Evolutionary conservation across 371 early-diverging fungal species (phyloP).

Genomic region (Mucor racemosus): DNA sequence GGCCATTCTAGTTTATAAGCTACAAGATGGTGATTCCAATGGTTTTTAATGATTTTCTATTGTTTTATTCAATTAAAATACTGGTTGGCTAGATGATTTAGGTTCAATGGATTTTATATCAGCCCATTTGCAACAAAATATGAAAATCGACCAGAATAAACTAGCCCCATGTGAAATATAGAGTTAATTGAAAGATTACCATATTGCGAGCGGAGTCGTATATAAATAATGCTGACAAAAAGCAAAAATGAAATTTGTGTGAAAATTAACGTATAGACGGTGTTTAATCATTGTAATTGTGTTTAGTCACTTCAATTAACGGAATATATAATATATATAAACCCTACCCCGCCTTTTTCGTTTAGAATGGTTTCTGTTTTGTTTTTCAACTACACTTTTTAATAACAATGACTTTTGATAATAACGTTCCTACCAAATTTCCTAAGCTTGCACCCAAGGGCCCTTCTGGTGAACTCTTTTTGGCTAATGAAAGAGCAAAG

Average conservation of each 20-base stretch:
- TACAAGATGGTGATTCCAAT: no score
- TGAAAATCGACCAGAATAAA: not conserved
- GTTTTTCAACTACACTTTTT: not conserved
- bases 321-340: not conserved
- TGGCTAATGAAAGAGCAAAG: conserved; percentile 61
- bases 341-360: conserved; percentile 4
- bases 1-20: not conserved
- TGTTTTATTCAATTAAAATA: not conserved
- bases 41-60: not conserved
- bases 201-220: not conserved
- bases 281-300: not conserved
- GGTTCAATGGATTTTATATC: not conserved
- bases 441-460: conserved; percentile 55
- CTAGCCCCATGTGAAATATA: not conserved
- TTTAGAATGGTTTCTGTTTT: not conserved
- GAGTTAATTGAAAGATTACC: not conserved
- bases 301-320: conserved; percentile 8
- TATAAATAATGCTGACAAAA: conserved; percentile 3
- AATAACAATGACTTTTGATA: conserved; percentile 31
- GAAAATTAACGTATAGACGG: not conserved
- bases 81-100: not conserved
- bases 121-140: not conserved
- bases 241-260: not conserved
- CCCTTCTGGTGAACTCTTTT: conserved; percentile 59
- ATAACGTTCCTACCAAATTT: conserved; percentile 48